phyloP scores from a whole-genome alignment of 208 protist species.

The Trypanosoma platydactyli region DNA sequence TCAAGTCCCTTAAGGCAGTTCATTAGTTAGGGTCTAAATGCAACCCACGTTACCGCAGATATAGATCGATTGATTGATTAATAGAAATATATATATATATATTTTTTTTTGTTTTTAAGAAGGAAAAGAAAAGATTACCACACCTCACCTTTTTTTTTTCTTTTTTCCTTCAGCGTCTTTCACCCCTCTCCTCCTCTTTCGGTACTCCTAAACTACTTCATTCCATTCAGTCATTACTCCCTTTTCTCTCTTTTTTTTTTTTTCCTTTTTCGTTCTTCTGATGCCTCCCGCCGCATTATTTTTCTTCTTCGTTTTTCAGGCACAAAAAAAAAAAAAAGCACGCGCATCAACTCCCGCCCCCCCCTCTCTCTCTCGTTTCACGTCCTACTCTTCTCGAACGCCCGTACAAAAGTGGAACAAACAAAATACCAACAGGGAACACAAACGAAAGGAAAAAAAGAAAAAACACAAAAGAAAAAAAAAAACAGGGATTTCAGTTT shows the following conservation, averaged over 20 bases:
- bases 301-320: no score
- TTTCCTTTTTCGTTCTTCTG: conserved; percentile 19
- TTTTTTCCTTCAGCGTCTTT: background rate
- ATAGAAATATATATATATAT: conserved; percentile 17
- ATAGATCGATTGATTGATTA: conserved; percentile 9
- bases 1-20: no score
- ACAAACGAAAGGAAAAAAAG: background rate
- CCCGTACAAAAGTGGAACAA: background rate
- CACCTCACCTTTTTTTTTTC: background rate
- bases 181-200: conserved; percentile 4
- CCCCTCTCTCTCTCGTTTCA: no score
- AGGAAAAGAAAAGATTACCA: background rate
- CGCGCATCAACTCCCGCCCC: no score
- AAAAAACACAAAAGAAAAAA: background rate
- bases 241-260: conserved; percentile 22
- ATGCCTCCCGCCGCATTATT: no score
- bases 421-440: background rate
- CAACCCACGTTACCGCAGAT: background rate
- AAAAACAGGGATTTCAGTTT: background rate
- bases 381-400: no score
- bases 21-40: no score
- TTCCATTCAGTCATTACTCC: conserved; percentile 3
- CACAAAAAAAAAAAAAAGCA: no score
- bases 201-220: no score
- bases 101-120: conserved; percentile 24